Evolutionary conservation across 2,329 filamentous ascomycete genomes (phyloP).

Genomic region (Alternaria sp.): DNA sequence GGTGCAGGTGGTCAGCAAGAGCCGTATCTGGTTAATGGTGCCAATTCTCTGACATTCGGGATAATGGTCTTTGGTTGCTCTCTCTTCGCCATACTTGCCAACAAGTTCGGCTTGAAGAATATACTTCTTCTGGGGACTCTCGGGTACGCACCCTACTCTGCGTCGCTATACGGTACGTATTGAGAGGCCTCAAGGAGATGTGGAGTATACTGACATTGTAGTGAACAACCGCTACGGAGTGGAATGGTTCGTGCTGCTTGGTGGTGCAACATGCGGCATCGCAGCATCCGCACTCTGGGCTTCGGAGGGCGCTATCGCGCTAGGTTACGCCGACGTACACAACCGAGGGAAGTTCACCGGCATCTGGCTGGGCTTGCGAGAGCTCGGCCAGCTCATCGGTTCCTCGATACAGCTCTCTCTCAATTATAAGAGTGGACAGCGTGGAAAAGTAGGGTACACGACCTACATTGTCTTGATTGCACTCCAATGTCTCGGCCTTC

Average conservation of each 20-base stretch:
- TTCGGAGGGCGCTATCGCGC: conserved; percentile 53
- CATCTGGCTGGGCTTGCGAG: conserved; percentile 64
- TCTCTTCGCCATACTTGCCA: conserved; percentile 36
- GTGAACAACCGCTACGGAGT: conserved; percentile 45
- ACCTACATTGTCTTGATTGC: conserved; percentile 54
- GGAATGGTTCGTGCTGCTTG: conserved; percentile 48
- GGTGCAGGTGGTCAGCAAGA: conserved; percentile 42
- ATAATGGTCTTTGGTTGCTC: conserved; percentile 53
- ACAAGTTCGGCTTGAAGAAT: conserved; percentile 50
- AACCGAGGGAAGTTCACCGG: conserved; percentile 59
- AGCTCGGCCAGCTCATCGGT: conserved; percentile 63
- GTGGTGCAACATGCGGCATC: conserved; percentile 46
- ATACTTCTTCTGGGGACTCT: conserved; percentile 43
- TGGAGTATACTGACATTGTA: conserved; percentile 12
- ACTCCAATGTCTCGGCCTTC: conserved; percentile 58
- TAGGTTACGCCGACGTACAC: conserved; percentile 58
- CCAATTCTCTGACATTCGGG: conserved; percentile 56
- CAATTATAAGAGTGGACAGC: conserved; percentile 56
- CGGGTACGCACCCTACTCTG: conserved; percentile 44
- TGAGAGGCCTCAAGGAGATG: neutral
- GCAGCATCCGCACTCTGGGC: conserved; percentile 54
- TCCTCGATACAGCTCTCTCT: conserved; percentile 62
- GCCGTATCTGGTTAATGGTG: conserved; percentile 53
- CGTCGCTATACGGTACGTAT: conserved; percentile 19
- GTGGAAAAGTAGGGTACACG: conserved; percentile 58